These are phyloP conservation scores for Aphanocladium album DNA, from an alignment of 2,329 filamentous ascomycete species.

Conservation along the genomic window DNA sequence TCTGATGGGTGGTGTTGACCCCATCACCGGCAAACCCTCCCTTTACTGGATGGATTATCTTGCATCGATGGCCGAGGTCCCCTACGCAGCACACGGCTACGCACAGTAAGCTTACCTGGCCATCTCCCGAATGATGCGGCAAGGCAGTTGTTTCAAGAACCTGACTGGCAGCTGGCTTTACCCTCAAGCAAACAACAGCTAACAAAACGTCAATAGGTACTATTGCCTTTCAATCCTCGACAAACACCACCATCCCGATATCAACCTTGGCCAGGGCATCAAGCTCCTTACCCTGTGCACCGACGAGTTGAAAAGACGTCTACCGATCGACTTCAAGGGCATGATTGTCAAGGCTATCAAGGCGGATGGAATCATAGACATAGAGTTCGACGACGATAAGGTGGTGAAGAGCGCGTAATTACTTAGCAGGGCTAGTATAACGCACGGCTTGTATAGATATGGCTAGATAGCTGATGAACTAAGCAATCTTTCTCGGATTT, in stretches of 20 bases:
- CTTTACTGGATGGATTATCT: constrained; percentile 98
- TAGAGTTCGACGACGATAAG: constrained; percentile 80
- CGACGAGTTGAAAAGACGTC: constrained; percentile 91
- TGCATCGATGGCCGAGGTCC: constrained; percentile 78
- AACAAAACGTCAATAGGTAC: constrained; percentile 54
- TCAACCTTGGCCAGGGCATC: constrained; percentile 80
- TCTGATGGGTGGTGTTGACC: constrained; percentile 87
- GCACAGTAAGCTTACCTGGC: constrained; percentile 66
- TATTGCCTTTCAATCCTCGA: constrained; percentile 97
- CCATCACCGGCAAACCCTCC: constrained; percentile 83
- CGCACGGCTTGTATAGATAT: not conserved
- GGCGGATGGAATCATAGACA: constrained; percentile 83
- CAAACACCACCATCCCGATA: constrained; percentile 97
- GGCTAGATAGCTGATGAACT: not conserved
- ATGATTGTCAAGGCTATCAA: constrained; percentile 91
- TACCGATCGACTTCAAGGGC: constrained; percentile 99
- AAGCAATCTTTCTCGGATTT: not conserved
- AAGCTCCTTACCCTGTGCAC: constrained; percentile 93
- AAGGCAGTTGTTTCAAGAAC: not conserved
- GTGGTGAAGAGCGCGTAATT: constrained; percentile 55
- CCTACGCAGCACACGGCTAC: constrained; percentile 96
- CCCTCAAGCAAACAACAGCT: not conserved
- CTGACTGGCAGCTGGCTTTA: not conserved
- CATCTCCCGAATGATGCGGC: not conserved
- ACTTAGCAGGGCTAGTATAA: not conserved